Base-by-base conservation (phyloP, 139 green algal species). In the Picochlorum costavermella region DNA sequence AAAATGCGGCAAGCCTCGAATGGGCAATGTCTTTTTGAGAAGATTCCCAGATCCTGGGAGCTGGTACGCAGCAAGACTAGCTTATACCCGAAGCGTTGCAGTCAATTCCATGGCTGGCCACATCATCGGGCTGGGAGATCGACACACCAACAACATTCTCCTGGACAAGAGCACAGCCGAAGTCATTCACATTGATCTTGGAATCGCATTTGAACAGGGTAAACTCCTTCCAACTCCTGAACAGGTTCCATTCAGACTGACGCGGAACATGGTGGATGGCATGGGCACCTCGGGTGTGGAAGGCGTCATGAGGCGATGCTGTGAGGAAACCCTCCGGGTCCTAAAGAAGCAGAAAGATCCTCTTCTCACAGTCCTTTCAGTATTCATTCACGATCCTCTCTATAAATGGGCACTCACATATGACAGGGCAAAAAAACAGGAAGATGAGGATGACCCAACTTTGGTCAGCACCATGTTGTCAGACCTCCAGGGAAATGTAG, bases 111-210 rank as follows among this genome's bases (percentile, higher is more conserved):
- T 92, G 62, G 85, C 70, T 4, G 88, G 93, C 3, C 92, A 95
- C 75, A 70, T 98, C 50, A 85, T 98, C 33, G 93, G 93, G 3
- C 77, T 98, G 58, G 92, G 89, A 1, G 83, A 98, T 72, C 75
- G 93, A 2, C 93, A 98, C 80, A 69, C 56, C 9, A 71, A 75
- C 70, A 98, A 98, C 80, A 94, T 98, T 37, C 83, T 98, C 58
- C 65, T 98, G 17, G 75, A 96, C 62, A 63, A 65, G 13, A 30
- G 46, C 48, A 92, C 81, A 11, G 90, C 86, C 3, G 89, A 92
- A 69, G 86, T 98, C 50, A 82, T 97, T 67, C 93, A 98, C 81
- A 98, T 98, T 33, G 93, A 98, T 81, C 84, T 98, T 49, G 93
- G 93, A 31, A 83, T 98, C 5, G 94, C 93, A 1, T 98, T 98